These are phyloP conservation scores for Apophysomyces sp. DNA, from an alignment of 371 early-diverging fungal species.

Conservation along the genomic window DNA sequence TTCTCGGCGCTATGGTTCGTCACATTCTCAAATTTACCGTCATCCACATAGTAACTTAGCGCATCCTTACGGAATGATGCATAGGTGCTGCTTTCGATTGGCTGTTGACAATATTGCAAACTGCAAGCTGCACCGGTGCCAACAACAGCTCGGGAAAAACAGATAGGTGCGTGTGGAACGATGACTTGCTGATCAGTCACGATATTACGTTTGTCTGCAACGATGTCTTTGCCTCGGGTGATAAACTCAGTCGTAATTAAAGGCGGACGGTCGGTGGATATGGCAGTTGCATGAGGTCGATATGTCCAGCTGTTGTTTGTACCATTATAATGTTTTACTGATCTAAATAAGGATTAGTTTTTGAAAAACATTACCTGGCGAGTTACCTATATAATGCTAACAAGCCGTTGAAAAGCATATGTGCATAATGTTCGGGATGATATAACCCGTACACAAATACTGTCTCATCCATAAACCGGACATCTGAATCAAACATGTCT, in stretches of 20 bases:
- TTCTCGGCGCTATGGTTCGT: constrained; percentile 6
- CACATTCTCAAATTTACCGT: constrained; percentile 1
- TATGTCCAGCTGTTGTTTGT: constrained; percentile 31
- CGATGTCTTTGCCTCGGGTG: constrained; percentile 35
- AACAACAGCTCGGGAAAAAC: constrained; percentile 47
- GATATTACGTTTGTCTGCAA: constrained; percentile 22
- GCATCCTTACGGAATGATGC: constrained; percentile 27
- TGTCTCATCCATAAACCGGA: constrained; percentile 35
- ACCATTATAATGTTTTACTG: constrained; percentile 33
- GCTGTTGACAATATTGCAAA: constrained; percentile 38
- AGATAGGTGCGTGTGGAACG: constrained; percentile 37
- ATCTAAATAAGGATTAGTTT: constrained; percentile 14
- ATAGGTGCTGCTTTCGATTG: constrained; percentile 40
- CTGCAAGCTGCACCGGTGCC: constrained; percentile 51
- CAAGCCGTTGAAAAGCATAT: constrained; percentile 52
- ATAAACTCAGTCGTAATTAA: constrained; percentile 31
- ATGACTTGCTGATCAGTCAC: constrained; percentile 29
- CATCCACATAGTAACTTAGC: constrained; percentile 13
- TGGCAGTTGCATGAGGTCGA: constrained; percentile 17
- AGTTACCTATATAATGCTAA: constrained; percentile 43
- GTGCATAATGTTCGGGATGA: constrained; percentile 48
- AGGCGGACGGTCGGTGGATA: background rate
- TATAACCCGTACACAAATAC: constrained; percentile 52
- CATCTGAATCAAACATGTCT: constrained; percentile 4
- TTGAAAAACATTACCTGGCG: background rate